Percentiles rank a stretch among this genome's conserved stretches.
These are phyloP conservation scores for Capillidium rhysosporum DNA, from an alignment of 371 early-diverging fungal genomes.

Conservation along the genomic window DNA sequence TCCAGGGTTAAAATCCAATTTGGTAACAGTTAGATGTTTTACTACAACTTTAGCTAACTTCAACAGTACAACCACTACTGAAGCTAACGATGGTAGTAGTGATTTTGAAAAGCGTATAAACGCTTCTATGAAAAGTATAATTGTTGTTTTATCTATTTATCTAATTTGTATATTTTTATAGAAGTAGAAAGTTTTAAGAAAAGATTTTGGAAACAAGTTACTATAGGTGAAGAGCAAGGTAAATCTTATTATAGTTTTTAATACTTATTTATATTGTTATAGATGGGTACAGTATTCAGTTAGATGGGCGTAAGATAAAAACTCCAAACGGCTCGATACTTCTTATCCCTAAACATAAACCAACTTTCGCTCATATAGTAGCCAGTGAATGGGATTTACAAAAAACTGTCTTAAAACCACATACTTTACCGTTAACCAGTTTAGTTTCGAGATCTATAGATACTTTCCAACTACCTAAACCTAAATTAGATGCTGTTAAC, in stretches of 20 bases:
- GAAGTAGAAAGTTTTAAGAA: not conserved
- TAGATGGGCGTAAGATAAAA: constrained; percentile 66
- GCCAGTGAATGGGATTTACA: constrained; percentile 91
- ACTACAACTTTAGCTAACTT: too few relatives aligned
- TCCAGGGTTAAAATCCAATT: too few relatives aligned
- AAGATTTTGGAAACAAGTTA: constrained; percentile 6
- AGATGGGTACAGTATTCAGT: constrained; percentile 33
- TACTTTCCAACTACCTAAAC: constrained; percentile 29
- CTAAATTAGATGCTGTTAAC: constrained; percentile 42
- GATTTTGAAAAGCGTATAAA: not conserved
- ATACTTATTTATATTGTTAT: not conserved
- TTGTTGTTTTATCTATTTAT: not conserved
- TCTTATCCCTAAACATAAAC: constrained; percentile 28
- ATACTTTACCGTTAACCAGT: constrained; percentile 81
- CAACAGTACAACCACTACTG: too few relatives aligned
- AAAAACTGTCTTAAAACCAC: constrained; percentile 47
- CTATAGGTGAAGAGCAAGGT: not conserved
- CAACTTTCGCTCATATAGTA: constrained; percentile 50
- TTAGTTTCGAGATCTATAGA: constrained; percentile 66
- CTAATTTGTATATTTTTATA: not conserved
- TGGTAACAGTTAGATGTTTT: too few relatives aligned
- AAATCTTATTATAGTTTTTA: not conserved
- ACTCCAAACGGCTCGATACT: constrained; percentile 60
- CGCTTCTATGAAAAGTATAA: not conserved
- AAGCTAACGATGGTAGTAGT: too few relatives aligned